Evolutionary conservation across 192 early-diverging fungal genomes (phyloP).

Genomic region (Coemansia sp.): DNA sequence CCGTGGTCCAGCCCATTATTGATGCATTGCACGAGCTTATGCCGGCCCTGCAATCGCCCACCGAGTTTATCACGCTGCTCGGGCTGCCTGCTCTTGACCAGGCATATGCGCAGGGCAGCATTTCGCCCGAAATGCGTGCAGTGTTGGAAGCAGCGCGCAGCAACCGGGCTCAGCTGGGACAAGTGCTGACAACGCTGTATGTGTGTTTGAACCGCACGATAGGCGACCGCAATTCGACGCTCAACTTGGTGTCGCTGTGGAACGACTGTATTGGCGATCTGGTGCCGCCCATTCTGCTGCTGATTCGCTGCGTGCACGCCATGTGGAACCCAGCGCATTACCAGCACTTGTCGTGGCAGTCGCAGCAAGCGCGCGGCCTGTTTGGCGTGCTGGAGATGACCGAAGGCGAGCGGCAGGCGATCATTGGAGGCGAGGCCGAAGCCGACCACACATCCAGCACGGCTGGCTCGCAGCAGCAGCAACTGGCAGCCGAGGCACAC

Average conservation of each 20-base stretch:
- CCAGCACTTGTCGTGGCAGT: conserved; percentile 30
- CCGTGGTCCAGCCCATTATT: conserved; percentile 36
- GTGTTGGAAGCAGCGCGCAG: conserved; percentile 15
- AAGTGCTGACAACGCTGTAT: conserved; percentile 27
- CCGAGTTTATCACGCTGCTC: conserved; percentile 21
- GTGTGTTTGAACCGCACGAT: conserved; percentile 40
- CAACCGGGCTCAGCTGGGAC: conserved; percentile 8
- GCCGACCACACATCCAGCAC: background rate
- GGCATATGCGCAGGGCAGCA: conserved; percentile 3
- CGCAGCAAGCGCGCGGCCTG: conserved; percentile 18
- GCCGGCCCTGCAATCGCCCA: conserved; percentile 30
- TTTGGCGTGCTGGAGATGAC: conserved; percentile 41
- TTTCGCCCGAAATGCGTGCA: background rate
- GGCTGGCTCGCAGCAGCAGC: conserved; percentile 1
- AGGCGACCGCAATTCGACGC: background rate
- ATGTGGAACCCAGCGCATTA: conserved; percentile 38
- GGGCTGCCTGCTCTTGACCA: conserved; percentile 32
- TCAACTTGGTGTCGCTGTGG: conserved; percentile 31
- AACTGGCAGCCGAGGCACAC: conserved; percentile 11
- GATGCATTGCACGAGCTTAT: conserved; percentile 19
- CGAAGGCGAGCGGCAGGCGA: conserved; percentile 17
- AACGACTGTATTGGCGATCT: conserved; percentile 26
- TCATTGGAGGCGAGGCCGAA: conserved; percentile 9
- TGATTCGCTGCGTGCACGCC: conserved; percentile 36
- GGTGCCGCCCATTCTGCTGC: conserved; percentile 20